phyloP scores from a whole-genome alignment of 306 rosid genomes.

The Cucurbita ficifolia region DNA sequence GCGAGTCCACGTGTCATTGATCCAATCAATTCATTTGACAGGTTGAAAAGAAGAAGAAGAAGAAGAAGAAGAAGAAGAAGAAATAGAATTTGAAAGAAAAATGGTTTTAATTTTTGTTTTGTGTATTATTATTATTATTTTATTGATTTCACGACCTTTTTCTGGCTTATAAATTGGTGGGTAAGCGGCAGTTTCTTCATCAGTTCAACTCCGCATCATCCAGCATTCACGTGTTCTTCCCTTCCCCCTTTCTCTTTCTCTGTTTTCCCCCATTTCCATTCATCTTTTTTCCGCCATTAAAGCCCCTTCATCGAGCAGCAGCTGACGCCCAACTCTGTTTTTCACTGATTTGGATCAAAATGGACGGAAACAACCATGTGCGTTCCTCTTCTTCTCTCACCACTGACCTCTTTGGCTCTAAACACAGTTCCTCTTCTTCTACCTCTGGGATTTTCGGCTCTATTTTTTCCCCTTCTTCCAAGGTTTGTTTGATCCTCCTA shows the following conservation, averaged over 20 bases:
- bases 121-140: neutral
- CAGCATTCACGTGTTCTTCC: conserved; percentile 45
- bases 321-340: neutral
- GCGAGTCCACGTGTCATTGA: conserved; percentile 17
- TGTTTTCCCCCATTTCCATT: too few relatives aligned
- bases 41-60: conserved; percentile 1
- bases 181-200: conserved; percentile 22
- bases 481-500: conserved; percentile 19
- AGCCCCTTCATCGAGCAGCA: neutral
- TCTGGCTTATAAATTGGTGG: conserved; percentile 27
- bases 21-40: conserved; percentile 4
- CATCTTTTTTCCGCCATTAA: too few relatives aligned
- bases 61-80: neutral
- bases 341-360: neutral
- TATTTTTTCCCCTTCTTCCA: conserved; percentile 41
- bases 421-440: conserved; percentile 29
- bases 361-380: conserved; percentile 47
- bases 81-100: neutral
- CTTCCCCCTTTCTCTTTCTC: conserved; percentile 3
- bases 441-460: conserved; percentile 47
- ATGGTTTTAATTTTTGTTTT: too few relatives aligned
- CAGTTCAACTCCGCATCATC: neutral
- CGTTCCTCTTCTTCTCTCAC: conserved; percentile 54
- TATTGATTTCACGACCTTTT: neutral
- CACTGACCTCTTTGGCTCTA: conserved; percentile 55